Base-by-base conservation (phyloP, 768 basidiomycete species). In the Pulveroboletus frians region DNA sequence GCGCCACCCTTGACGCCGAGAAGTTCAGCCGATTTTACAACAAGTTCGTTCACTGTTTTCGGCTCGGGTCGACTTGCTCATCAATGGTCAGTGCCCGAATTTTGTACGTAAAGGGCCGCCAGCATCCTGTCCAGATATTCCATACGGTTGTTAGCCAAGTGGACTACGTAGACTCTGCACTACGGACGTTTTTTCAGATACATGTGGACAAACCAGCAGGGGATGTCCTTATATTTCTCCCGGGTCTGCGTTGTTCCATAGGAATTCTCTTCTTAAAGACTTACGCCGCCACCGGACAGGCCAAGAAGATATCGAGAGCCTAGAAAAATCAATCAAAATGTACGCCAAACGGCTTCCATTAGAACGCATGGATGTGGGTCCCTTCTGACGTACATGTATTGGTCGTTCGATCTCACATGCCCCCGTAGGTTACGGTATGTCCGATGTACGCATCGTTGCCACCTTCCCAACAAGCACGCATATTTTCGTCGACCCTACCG, bases 1-100 rank as follows among this genome's bases (percentile, higher is more conserved):
- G 91, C 66, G 96, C 96, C 3, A 98, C 96, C 7, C 76, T 99
- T 31, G 94, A 99, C 62, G 94, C 94, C 0, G 86, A 94, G 56
- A 92, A 90, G 56, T 98, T 99, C 66, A 88, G 88, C 69, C 75
- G 73, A 27, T 99, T 95, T 69, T 96, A 88, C 61, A 64, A 83
- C 63, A 76, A 82, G 94, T 95, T 55, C 34, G 88, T 75, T 9
- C 15, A 41, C 20, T 13, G 4, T 15, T 39, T 29, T 6, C 8
- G 9, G 11, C 18, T 21, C 42, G 4, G 10, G 49, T 7, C 0
- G 20, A 18, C 26, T 17, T 37, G 32, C 53, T 59, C 21, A 63
- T 15, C 48, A 39, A 13, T 46, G 23, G 32, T 5, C 59, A 94
- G 93, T 51, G 90, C 92, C 3, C 87, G 85, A 44, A 85, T 97